Percentiles rank a stretch among this genome's conserved stretches.
Conservation (phyloP, 1,139 yeast genomes). For the Lodderomyces pseudojiufengensis region DNA sequence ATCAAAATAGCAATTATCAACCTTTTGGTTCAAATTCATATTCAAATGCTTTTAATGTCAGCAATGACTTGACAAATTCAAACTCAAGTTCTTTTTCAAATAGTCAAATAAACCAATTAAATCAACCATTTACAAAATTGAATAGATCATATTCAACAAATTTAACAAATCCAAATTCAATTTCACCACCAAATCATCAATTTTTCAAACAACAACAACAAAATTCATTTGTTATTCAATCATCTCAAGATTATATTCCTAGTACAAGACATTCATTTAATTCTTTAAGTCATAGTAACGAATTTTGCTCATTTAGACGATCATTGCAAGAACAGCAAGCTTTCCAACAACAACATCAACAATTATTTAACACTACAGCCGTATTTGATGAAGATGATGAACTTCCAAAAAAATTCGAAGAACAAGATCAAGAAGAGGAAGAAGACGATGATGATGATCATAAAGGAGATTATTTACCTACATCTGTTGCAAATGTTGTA, state of each 20-base stretch:
- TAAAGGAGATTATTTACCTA: constrained; percentile 67
- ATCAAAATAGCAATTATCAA: constrained; percentile 1
- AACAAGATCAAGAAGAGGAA: constrained; percentile 30
- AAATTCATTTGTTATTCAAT: background rate
- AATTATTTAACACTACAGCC: constrained; percentile 42
- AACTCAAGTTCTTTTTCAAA: background rate
- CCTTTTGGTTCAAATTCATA: constrained; percentile 8
- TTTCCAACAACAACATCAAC: constrained; percentile 4
- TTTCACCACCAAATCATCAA: background rate
- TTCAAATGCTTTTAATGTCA: constrained; percentile 9
- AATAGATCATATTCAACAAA: constrained; percentile 14
- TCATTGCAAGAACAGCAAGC: too few relatives aligned
- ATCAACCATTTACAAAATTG: constrained; percentile 4
- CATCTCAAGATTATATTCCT: constrained; percentile 8
- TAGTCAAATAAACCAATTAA: background rate
- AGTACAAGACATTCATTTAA: constrained; percentile 8
- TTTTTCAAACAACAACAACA: background rate
- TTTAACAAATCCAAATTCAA: constrained; percentile 13
- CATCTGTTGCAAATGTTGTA: constrained; percentile 64
- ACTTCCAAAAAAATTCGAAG: too few relatives aligned
- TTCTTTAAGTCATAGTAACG: constrained; percentile 1
- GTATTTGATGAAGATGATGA: constrained; percentile 26
- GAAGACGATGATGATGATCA: constrained; percentile 1
- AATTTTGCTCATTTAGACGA: too few relatives aligned
- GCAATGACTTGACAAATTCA: too few relatives aligned